phyloP scores from a whole-genome alignment of 805 yeast genomes.

The Nakazawaea holstii region DNA sequence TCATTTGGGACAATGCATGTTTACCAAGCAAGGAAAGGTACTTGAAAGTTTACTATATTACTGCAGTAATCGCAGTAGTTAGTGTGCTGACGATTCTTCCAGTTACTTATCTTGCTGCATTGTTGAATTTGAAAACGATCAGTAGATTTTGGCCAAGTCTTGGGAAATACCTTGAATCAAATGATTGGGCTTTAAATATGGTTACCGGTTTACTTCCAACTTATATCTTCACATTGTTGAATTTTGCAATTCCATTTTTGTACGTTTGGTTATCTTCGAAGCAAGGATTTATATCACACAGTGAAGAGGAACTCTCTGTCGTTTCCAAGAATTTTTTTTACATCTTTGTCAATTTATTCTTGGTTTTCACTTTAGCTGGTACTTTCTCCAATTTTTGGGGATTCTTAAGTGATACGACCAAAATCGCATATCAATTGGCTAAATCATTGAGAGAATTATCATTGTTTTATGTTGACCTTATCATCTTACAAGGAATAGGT shows the following conservation, averaged over 20 bases:
- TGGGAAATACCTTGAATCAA: constrained; percentile 58
- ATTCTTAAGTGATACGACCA: constrained; percentile 80
- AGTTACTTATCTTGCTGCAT: constrained; percentile 77
- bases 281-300: constrained; percentile 88
- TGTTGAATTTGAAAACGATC: constrained; percentile 75
- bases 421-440: constrained; percentile 83
- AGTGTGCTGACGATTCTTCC: constrained; percentile 77
- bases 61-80: constrained; percentile 58
- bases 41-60: constrained; percentile 56
- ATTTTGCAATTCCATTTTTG: constrained; percentile 76
- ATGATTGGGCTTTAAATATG: constrained; percentile 68
- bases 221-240: constrained; percentile 80
- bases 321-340: constrained; percentile 93
- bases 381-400: constrained; percentile 82
- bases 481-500: constrained; percentile 78
- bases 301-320: constrained; percentile 87
- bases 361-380: constrained; percentile 92
- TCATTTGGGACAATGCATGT: constrained; percentile 88
- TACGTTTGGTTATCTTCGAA: constrained; percentile 76
- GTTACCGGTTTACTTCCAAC: constrained; percentile 91
- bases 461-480: constrained; percentile 83
- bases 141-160: constrained; percentile 77
- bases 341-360: constrained; percentile 86
- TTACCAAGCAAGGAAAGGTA: constrained; percentile 70
- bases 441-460: constrained; percentile 75